Base-by-base conservation (phyloP, 352 stramenopile species). In the Pythium vanterpoolii region DNA sequence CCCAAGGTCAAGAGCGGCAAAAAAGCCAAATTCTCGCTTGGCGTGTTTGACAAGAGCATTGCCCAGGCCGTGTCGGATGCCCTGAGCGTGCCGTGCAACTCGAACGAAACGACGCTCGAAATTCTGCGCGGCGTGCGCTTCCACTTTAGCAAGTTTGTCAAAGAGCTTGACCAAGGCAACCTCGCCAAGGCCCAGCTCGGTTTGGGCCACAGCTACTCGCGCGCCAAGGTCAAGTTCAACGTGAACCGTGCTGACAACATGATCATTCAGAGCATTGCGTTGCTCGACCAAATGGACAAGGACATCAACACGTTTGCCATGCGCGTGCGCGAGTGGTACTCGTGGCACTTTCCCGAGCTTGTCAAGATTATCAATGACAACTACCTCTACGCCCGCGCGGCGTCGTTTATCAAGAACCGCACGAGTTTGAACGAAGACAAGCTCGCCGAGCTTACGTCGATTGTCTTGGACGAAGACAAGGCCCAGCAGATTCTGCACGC, bases 251-350 rank as follows among this genome's bases (percentile, higher is more conserved):
- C 95, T 19, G 98, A 99, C 76, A 99, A 99, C 78, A 99, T 99
- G 98, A 99, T 99, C 74, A 99, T 99, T 76, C 98, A 99, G 79
- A 95, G 89, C 33, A 99, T 99, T 73, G 96, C 91, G 61, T 83
- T 99, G 23, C 81, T 99, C 14, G 98, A 99, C 84, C 97, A 99
- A 67, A 89, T 99, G 84, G 98, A 99, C 84, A 99, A 99, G 86
- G 98, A 99, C 80, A 90, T 99, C 51, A 99, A 99, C 80, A 99
- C 98, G 49, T 99, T 99, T 74, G 95, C 97, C 50, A 99, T 99
- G 98, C 90, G 98, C 58, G 93, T 99, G 56, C 88, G 97, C 46
- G 98, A 99, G 79, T 99, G 98, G 98, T 99, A 99, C 86, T 98
- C 90, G 73, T 99, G 97, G 97, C 98, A 99, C 76, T 99, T 99